phyloP scores from a whole-genome alignment of 2,329 filamentous ascomycete genomes.

The Atkinsonella texensis region DNA sequence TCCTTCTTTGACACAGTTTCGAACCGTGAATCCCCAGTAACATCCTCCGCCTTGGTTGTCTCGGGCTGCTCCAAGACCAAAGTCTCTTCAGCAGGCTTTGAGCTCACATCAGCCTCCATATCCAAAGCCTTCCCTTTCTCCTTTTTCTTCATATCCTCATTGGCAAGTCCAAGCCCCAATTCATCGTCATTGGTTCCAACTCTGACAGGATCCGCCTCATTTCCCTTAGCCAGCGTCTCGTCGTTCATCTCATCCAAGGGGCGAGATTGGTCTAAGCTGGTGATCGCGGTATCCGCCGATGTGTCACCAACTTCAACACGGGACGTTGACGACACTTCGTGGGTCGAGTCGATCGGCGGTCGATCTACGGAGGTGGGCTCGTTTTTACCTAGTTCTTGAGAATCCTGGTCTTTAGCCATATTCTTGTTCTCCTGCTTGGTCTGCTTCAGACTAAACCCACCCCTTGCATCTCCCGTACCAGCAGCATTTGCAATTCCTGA shows the following conservation, averaged over 20 bases:
- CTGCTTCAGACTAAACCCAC: conserved; percentile 17
- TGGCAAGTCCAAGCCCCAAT: conserved; percentile 7
- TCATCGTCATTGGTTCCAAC: conserved; percentile 6
- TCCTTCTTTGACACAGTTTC: conserved; percentile 14
- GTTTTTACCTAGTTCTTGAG: conserved; percentile 17
- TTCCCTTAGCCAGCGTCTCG: background rate
- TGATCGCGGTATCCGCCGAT: background rate
- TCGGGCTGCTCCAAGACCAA: conserved; percentile 7
- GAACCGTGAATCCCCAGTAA: conserved; percentile 3
- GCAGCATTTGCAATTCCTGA: conserved; percentile 11
- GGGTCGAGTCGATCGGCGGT: background rate
- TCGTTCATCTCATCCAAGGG: conserved; percentile 1
- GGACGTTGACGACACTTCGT: background rate
- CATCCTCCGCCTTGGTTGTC: conserved; percentile 3
- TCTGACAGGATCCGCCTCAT: conserved; percentile 2
- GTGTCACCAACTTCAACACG: background rate
- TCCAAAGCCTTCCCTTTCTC: conserved; percentile 9
- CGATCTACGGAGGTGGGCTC: conserved; percentile 11
- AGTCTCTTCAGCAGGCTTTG: conserved; percentile 6
- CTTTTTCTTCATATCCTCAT: conserved; percentile 22
- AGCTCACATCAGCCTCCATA: conserved; percentile 8
- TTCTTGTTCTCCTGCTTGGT: conserved; percentile 23
- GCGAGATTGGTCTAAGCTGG: background rate
- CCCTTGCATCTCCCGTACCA: conserved; percentile 18
- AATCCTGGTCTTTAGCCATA: conserved; percentile 20